Conservation (phyloP, 305 asterid species). For the Fraxinus dipetala region DNA sequence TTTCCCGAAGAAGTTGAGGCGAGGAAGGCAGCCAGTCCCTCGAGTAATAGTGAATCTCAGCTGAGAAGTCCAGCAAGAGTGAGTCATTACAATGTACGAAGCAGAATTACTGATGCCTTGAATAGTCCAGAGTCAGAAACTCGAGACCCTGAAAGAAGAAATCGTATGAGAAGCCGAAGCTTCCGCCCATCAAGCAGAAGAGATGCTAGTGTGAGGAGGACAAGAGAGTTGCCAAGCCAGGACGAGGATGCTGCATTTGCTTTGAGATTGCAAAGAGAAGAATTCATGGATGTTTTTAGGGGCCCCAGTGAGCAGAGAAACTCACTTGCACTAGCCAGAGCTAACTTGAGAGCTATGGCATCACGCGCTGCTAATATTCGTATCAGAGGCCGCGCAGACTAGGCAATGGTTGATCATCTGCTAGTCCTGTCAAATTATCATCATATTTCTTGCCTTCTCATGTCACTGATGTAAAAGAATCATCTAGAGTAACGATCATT, state of each 20-base stretch:
- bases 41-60: neutral
- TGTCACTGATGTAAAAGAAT: neutral
- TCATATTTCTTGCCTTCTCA: neutral
- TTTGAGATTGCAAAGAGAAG: slow-evolving; percentile 80
- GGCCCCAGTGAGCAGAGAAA: slow-evolving; percentile 15
- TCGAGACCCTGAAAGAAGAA: slow-evolving; percentile 33
- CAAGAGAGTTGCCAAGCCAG: slow-evolving; percentile 41
- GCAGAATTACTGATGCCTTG: slow-evolving; percentile 34
- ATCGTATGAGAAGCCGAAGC: slow-evolving; percentile 30
- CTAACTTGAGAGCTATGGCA: slow-evolving; percentile 52
- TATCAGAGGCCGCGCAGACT: slow-evolving; percentile 8
- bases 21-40: slow-evolving; percentile 42
- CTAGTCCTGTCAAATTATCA: neutral
- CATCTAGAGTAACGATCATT: too few species aligned
- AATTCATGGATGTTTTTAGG: slow-evolving; percentile 58
- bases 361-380: slow-evolving; percentile 28
- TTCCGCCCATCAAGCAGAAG: neutral
- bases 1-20: slow-evolving; percentile 85
- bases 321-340: slow-evolving; percentile 37
- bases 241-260: slow-evolving; percentile 92
- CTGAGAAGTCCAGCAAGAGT: slow-evolving; percentile 30
- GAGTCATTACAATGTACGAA: slow-evolving; percentile 25
- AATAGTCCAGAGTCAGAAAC: slow-evolving; percentile 45
- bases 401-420: neutral
- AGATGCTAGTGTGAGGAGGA: neutral